Evolutionary conservation across 352 stramenopile genomes (phyloP), one percentile per base, ranked within the genome.

Genomic region (Pythium rishiriense): DNA sequence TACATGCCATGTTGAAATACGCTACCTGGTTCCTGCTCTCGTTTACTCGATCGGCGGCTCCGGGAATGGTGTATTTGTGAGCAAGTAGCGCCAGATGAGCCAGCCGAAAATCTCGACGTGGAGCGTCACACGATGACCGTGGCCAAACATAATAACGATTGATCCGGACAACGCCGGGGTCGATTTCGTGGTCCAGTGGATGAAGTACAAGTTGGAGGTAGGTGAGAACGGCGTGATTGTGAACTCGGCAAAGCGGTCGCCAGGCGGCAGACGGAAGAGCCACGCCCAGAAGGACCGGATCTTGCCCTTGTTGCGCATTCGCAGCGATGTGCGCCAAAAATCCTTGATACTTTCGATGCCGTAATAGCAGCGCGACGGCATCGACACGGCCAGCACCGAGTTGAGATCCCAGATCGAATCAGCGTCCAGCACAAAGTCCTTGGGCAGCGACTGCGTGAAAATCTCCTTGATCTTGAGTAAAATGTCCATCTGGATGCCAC

Each of bases 401-500:
- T 93, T 93, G 22, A 91, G 64, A 63, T 91, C 85, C 85, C 85
- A 93, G 52, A 93, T 93, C 46, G 85, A 88, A 61, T 91, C 85
- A 9, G 82, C 85, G 68, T 93, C 83, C 62, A 93, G 68, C 24
- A 91, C 85, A 69, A 93, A 93, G 66, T 93, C 85, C 57, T 93
- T 93, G 6, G 85, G 85, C 51, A 93, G 62, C 59, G 79, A 90
- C 68, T 93, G 85, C 50, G 79, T 93, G 66, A 93, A 93, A 62
- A 93, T 91, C 72, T 93, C 85, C 61, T 93, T 91, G 69, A 93
- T 91, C 71, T 93, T 93, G 59, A 93, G 73, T 61, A 93, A 33
- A 37, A 93, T 93, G 53, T 93, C 85, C 81, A 93, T 93, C 68
- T 93, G 85, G 67, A 93, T 93, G 51, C 85, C 85, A 21, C 85